Evolutionary conservation across 2,329 filamentous ascomycete species (phyloP), one percentile per base, ranked within the genome.

Genomic region (Chrysoporthe cubensis): DNA sequence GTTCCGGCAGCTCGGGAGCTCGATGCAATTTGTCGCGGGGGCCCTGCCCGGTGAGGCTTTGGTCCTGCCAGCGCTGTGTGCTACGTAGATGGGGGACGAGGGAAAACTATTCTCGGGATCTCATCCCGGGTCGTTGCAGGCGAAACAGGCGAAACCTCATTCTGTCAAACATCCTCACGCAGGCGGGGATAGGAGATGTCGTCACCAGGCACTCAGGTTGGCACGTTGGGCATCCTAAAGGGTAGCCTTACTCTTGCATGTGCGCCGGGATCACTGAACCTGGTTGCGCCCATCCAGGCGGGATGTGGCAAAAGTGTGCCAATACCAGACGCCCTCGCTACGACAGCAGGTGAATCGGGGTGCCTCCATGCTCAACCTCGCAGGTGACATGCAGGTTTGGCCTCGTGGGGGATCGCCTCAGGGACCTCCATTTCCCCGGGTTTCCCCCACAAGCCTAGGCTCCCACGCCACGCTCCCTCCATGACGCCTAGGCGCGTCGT

Each of bases 371-470:
- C 43, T 46, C 43, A 18, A 50, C 5, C n/a, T 4, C 26, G n/a
- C 48, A 32, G 48, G 11, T 52, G 21, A 8, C 8, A 48, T 48
- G 44, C 44, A 48, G 18, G 5, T 48, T 48, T n/a, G 44, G 2
- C n/a, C 7, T 6, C 7, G 44, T 48, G 16, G 50, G 21, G 26
- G 7, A 13, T 54, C 37, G 37, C 9, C 37, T 40, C 37, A 9
- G 26, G 32, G 50, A 0, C 11, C 50, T 21, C 26, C 50, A 34
- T 54, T 44, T 52, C 65, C 59, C 65, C 65, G 62, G 50, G 14
- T 66, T 58, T 52, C 46, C 65, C 65, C 65, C 65, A 58, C 65
- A 58, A 48, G 18, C 65, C 52, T 60, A n/a, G 21, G 57, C 1
- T 13, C 18, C 9, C n/a, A 26, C 26, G 26, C 26, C 26, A 26